A percentile compares a stretch with the other conserved stretches of the same genome.
Evolutionary conservation across 805 yeast genomes (phyloP).

Genomic region (Alloascoidea africana): DNA sequence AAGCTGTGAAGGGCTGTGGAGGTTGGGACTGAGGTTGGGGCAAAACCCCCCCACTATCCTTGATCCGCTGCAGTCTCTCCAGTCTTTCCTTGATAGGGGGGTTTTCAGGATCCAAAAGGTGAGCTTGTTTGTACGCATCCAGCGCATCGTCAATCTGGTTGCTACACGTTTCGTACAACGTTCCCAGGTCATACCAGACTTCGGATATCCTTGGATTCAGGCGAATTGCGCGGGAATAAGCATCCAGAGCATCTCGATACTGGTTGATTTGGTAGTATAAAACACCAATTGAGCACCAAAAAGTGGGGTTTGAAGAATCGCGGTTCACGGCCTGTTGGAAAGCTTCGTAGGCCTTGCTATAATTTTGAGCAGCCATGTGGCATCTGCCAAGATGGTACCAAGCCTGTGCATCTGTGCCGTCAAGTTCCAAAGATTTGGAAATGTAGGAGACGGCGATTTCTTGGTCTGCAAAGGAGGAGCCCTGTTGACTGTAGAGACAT

Average conservation of each 20-base stretch:
- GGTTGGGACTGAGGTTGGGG: not conserved
- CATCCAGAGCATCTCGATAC: constrained; percentile 93
- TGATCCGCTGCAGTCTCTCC: constrained; percentile 82
- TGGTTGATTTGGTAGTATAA: constrained; percentile 92
- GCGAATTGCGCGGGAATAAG: constrained; percentile 92
- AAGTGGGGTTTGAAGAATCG: constrained; percentile 93
- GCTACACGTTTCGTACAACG: constrained; percentile 92
- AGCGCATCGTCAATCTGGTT: constrained; percentile 90
- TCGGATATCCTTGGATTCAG: constrained; percentile 92
- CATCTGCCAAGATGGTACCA: constrained; percentile 97
- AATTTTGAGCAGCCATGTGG: constrained; percentile 91
- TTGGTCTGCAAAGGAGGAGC: constrained; percentile 58
- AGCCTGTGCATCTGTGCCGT: constrained; percentile 82
- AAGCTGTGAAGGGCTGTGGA: no score
- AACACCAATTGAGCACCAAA: constrained; percentile 95
- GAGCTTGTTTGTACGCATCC: constrained; percentile 95
- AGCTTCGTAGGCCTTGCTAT: constrained; percentile 92
- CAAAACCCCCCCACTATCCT: constrained; percentile 74
- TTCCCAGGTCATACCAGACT: constrained; percentile 98
- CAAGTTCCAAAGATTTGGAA: constrained; percentile 79
- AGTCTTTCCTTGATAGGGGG: constrained; percentile 89
- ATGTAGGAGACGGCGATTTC: constrained; percentile 71
- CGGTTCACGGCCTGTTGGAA: constrained; percentile 98
- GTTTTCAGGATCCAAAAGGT: constrained; percentile 85
- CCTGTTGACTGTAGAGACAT: constrained; percentile 70